Evolutionary conservation across 2,329 filamentous ascomycete genomes (phyloP).

Genomic region (Exutisphaerella laricina): DNA sequence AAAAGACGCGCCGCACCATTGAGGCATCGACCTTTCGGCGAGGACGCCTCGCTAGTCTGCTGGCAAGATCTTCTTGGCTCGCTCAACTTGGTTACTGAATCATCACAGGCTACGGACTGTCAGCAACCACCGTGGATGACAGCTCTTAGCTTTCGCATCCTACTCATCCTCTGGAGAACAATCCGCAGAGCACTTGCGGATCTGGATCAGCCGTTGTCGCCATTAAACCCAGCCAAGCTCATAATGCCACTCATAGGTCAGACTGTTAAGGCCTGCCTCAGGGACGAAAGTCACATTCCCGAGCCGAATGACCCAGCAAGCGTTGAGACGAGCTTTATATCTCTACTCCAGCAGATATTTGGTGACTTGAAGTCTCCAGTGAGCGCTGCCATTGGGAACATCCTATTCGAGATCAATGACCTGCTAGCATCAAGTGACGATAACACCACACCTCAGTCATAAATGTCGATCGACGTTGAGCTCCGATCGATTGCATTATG

Average conservation of each 20-base stretch:
- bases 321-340: not conserved
- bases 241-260: slow-evolving; percentile 1
- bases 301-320: not conserved
- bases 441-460: not conserved
- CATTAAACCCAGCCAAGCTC: slow-evolving; percentile 2
- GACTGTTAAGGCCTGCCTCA: not conserved
- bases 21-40: slow-evolving; percentile 1
- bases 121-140: slow-evolving; percentile 7
- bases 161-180: slow-evolving; percentile 4
- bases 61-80: slow-evolving; percentile 6
- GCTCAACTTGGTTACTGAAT: slow-evolving; percentile 1
- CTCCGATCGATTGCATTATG: too few relatives aligned
- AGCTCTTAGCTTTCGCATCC: slow-evolving; percentile 1
- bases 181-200: slow-evolving; percentile 1
- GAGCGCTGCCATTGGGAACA: not conserved
- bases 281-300: not conserved
- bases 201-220: not conserved
- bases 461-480: not conserved
- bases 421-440: slow-evolving; percentile 13
- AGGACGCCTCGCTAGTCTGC: slow-evolving; percentile 2
- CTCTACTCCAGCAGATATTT: slow-evolving; percentile 4
- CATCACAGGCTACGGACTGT: not conserved
- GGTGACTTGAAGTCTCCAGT: slow-evolving; percentile 2
- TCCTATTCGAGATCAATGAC: slow-evolving; percentile 4
- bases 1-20: slow-evolving; percentile 3